These are phyloP conservation scores for Coemansia sp. DNA, from an alignment of 192 early-diverging fungal genomes.

Conservation along the genomic window DNA sequence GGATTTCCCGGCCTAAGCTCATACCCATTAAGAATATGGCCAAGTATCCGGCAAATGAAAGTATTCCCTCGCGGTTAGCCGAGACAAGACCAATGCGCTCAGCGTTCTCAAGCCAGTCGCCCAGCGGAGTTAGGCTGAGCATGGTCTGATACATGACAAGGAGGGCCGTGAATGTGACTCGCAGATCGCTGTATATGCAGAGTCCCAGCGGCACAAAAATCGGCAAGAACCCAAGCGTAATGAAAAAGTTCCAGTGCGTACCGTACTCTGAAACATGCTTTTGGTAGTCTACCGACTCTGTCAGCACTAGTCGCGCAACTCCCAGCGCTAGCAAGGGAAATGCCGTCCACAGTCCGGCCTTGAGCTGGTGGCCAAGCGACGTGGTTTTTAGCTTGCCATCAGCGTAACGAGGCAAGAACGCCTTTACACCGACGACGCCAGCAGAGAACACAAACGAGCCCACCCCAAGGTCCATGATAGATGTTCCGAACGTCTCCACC, in stretches of 20 bases:
- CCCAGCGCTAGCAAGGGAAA: constrained; percentile 77
- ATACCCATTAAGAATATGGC: constrained; percentile 79
- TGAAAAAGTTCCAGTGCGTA: constrained; percentile 98
- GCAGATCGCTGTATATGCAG: constrained; percentile 53
- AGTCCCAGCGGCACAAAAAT: constrained; percentile 71
- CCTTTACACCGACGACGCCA: constrained; percentile 75
- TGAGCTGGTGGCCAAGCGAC: constrained; percentile 47
- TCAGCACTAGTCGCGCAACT: constrained; percentile 65
- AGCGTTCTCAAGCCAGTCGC: constrained; percentile 75
- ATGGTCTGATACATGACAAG: constrained; percentile 64
- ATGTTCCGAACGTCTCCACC: constrained; percentile 87
- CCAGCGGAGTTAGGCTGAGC: constrained; percentile 60
- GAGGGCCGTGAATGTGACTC: constrained; percentile 61
- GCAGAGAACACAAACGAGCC: constrained; percentile 93
- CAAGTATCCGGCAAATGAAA: constrained; percentile 82
- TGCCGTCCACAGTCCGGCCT: constrained; percentile 56
- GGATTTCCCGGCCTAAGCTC: constrained; percentile 68
- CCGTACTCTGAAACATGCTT: constrained; percentile 95
- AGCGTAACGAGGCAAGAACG: constrained; percentile 53
- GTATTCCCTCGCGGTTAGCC: constrained; percentile 91
- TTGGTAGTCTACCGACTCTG: constrained; percentile 89
- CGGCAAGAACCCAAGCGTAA: constrained; percentile 87
- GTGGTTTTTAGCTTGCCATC: constrained; percentile 22
- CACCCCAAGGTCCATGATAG: constrained; percentile 94
- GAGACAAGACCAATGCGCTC: constrained; percentile 71